Conservation (phyloP, 2,329 filamentous ascomycete species). For the Aspergillus piperis region DNA sequence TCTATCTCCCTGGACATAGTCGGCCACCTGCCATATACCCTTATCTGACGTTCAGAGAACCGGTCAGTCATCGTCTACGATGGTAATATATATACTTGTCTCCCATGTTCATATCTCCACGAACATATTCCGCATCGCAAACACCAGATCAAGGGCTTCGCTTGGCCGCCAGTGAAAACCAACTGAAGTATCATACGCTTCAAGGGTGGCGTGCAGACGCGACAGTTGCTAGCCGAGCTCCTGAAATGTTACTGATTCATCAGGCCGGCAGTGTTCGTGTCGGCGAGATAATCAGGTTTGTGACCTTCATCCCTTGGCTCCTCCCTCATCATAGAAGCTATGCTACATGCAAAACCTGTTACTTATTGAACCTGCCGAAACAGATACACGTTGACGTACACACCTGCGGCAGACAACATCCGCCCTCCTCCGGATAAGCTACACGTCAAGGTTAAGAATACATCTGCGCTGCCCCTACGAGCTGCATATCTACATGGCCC, state of each 20-base stretch:
- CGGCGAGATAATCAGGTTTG: conserved; percentile 85
- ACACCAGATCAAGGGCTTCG: conserved; percentile 33
- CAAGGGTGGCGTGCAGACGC: conserved; percentile 37
- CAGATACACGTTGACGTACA: conserved; percentile 84
- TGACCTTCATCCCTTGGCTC: conserved; percentile 7
- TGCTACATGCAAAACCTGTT: too few relatives aligned
- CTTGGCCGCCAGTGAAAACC: conserved; percentile 23
- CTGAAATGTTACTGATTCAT: conserved; percentile 81
- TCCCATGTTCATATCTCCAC: conserved; percentile 47
- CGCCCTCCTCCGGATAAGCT: conserved; percentile 80
- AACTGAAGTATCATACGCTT: conserved; percentile 33
- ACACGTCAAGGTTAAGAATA: conserved; percentile 87
- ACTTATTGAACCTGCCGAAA: not conserved
- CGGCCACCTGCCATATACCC: not conserved
- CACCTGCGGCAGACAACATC: conserved; percentile 83
- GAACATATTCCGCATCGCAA: conserved; percentile 46
- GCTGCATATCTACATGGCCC: conserved; percentile 96
- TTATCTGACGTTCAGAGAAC: not conserved
- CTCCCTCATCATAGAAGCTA: not conserved
- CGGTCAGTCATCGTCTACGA: conserved; percentile 12
- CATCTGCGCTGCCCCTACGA: conserved; percentile 82
- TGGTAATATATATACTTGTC: conserved; percentile 22
- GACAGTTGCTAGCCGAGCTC: conserved; percentile 23
- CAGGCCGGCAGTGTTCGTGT: conserved; percentile 91
- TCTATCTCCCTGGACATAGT: not conserved